Evolutionary conservation across 2,329 filamentous ascomycete genomes (phyloP).

Genomic region (Sporothrix brasiliensis): DNA sequence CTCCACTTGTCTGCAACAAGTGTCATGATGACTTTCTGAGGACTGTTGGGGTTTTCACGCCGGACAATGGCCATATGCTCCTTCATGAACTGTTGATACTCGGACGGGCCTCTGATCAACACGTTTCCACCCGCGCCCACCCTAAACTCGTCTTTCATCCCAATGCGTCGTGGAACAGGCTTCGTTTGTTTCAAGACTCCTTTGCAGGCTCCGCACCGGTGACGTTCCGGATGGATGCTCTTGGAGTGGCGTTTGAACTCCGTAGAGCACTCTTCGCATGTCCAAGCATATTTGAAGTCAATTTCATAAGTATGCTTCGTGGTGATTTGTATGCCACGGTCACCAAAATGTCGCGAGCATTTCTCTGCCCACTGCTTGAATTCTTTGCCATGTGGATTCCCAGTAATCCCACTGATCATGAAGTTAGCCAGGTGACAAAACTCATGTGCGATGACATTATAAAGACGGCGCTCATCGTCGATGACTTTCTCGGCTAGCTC

Average conservation of each 20-base stretch:
- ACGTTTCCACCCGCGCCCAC: slow-evolving; percentile 26
- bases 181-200: slow-evolving; percentile 73
- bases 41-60: slow-evolving; percentile 57
- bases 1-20: slow-evolving; percentile 66
- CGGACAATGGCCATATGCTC: slow-evolving; percentile 66
- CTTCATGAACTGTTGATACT: slow-evolving; percentile 62
- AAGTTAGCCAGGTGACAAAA: slow-evolving; percentile 94
- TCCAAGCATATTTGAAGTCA: slow-evolving; percentile 90
- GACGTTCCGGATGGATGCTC: slow-evolving; percentile 72
- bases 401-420: slow-evolving; percentile 67
- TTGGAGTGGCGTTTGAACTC: slow-evolving; percentile 84
- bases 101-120: slow-evolving; percentile 40
- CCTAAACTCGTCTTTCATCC: background rate
- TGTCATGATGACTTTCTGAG: slow-evolving; percentile 70
- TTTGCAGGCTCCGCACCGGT: slow-evolving; percentile 79
- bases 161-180: slow-evolving; percentile 65
- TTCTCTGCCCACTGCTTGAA: slow-evolving; percentile 38
- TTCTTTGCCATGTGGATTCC: slow-evolving; percentile 38
- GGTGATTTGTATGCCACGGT: slow-evolving; percentile 73
- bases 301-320: slow-evolving; percentile 91
- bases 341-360: slow-evolving; percentile 59
- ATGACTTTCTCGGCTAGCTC: slow-evolving; percentile 90
- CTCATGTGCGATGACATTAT: slow-evolving; percentile 94
- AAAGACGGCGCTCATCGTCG: slow-evolving; percentile 71
- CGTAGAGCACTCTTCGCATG: slow-evolving; percentile 67